A percentile compares a stretch with the other conserved stretches of the same genome.
phyloP scores from a whole-genome alignment of 148 eudicot species.

The Pouteria glomerata region DNA sequence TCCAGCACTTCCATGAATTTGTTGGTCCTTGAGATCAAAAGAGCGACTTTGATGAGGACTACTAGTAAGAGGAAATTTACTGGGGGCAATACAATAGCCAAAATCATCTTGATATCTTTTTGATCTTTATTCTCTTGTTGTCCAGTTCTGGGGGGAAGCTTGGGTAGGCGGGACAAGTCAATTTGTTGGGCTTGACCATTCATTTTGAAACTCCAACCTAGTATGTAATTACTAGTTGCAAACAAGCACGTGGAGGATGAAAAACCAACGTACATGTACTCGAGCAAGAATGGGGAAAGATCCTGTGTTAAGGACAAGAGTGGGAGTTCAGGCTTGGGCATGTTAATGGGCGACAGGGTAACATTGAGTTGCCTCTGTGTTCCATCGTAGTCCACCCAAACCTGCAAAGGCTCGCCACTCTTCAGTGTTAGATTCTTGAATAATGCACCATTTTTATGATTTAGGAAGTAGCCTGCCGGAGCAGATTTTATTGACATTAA shows the following conservation, averaged over 20 bases:
- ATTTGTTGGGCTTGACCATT: constrained; percentile 3
- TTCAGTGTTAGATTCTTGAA: constrained; percentile 1
- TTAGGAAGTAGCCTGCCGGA: constrained; percentile 9
- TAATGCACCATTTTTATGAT: not conserved
- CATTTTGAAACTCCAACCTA: constrained; percentile 7
- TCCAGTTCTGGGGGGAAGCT: no score
- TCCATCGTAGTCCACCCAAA: constrained; percentile 25
- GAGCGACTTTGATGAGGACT: not conserved
- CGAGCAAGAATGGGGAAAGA: constrained; percentile 7
- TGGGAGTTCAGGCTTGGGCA: constrained; percentile 9
- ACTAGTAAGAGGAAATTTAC: not conserved
- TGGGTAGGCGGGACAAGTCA: not conserved
- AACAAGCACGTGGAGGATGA: not conserved
- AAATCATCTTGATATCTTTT: not conserved
- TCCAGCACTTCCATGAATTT: not conserved
- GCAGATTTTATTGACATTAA: not conserved
- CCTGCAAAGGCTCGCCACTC: constrained; percentile 18
- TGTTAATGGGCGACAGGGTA: constrained; percentile 15
- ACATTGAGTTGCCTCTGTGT: constrained; percentile 10
- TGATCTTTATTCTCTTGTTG: no score
- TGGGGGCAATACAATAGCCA: not conserved
- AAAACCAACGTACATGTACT: constrained; percentile 4
- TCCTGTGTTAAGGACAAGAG: constrained; percentile 11
- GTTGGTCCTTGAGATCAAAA: not conserved
- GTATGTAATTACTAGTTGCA: not conserved